Base-by-base conservation (phyloP, 2,329 filamentous ascomycete species). In the Penicillium sp. region DNA sequence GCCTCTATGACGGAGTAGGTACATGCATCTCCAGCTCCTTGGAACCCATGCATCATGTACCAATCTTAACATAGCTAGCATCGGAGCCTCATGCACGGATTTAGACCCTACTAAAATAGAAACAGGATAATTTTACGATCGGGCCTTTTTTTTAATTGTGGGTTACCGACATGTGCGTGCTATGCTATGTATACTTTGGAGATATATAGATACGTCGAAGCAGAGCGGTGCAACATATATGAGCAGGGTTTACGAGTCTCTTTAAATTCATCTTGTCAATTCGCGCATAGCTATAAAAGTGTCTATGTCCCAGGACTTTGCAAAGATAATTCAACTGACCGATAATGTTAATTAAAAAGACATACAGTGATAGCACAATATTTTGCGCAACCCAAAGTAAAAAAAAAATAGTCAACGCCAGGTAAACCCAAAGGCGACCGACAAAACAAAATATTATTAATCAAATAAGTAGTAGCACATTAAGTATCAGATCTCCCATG, bases 371-470 rank as follows among this genome's bases (percentile, higher is more conserved):
- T 22, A 8, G 13, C 16, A 32, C 7, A 11, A 22, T 10, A 4
- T 14, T 1, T 24, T 24, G 16, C n/a, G 16, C 14, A 11, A 24
- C 7, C 22, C 7, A 35, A 26, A 29, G 3, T 11, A 11, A 14
- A 35, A 51, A 26, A 16, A 26, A 14, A 26, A 35, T 1, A 24
- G 29, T 44, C 31, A 35, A 51, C 13, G 39, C 22, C 22, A 39
- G n/a, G 8, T 34, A 37, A 53, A 39, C 7, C 18, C 13, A 9
- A 24, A 32, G 16, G 18, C 16, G 8, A 48, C 9, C 4, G 50
- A 52, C 34, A 6, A 38, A 55, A 38, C 47, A 35, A 35, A 51
- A 31, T 35, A 55, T 51, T 52, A 53, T 51, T 51, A 50, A 50
- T 50, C 20, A 44, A 50, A 55, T 55, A 45, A 45, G 31, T 53